Evolutionary conservation across 805 yeast species (phyloP), one percentile per base, ranked within the genome.

Genomic region (Candida argentea): DNA sequence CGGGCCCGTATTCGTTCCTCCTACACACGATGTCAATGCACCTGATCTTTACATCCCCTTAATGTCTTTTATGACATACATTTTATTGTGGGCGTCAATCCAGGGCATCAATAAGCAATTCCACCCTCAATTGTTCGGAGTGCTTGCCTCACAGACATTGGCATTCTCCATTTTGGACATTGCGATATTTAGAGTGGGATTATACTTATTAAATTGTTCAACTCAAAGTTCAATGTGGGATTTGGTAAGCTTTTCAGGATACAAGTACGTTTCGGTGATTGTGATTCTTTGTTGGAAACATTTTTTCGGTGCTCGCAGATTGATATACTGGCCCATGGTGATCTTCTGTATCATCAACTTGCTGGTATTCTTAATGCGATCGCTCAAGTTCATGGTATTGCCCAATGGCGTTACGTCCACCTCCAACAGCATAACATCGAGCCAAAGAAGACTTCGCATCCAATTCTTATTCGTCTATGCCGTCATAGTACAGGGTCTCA

Each of bases 41-140:
- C 98, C 98, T 3, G 99, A 91, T 51, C 68, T 91, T 61, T 91
- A 91, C 54, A 83, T 91, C 30, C 99, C 99, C 5, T 56, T 83
- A 35, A 91, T 93, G 96, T 83, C 95, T 2, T 71, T 81, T 43
- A 72, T 85, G 27, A 85, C 97, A 1, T 87, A 87, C 46, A 77
- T 89, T 28, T 59, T 91, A 35, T 65, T 84, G 20, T 76, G 89
- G 70, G 89, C 95, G 2, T 67, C 81, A 14, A 68, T 81, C 38
- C 81, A 83, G 33, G 99, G 98, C 7, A 56, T 89, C 29, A 71
- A 76, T 32, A 95, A 94, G 16, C 76, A 76, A 17, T 91, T 91
- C 61, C 94, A 89, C 43, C 98, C 98, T 0, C 87, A 87, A 48
- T 65, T 86, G 42, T 70, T 93, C 37, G 95, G 96, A 6, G 76